phyloP scores from a whole-genome alignment of 208 protist species.

The Herpetomonas samuelpessoai region DNA sequence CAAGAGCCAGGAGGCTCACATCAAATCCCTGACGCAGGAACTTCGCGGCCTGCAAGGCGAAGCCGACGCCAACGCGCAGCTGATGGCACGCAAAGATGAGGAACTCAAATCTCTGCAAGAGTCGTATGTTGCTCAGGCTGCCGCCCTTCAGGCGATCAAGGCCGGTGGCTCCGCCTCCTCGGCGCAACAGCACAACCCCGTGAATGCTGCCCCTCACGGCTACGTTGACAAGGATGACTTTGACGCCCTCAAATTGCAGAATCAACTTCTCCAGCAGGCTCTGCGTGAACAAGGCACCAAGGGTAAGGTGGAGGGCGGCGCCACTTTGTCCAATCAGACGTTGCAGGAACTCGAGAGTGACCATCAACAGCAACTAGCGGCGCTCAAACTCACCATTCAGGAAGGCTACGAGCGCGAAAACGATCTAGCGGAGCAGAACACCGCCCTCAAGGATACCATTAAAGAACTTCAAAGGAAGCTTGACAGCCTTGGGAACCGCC shows the following conservation, averaged over 20 bases:
- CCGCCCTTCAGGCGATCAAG: not conserved
- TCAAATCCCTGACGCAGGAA: constrained; percentile 1
- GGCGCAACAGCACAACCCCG: not conserved
- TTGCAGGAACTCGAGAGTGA: constrained; percentile 51
- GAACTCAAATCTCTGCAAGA: constrained; percentile 39
- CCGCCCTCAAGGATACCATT: constrained; percentile 30
- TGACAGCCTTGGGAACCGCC: constrained; percentile 24
- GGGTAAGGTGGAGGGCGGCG: constrained; percentile 22
- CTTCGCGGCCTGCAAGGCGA: constrained; percentile 4
- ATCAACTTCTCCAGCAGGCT: constrained; percentile 52
- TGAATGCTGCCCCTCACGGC: constrained; percentile 10
- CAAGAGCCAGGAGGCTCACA: constrained; percentile 7
- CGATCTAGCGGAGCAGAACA: constrained; percentile 27
- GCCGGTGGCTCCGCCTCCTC: not conserved
- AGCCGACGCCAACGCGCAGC: constrained; percentile 9
- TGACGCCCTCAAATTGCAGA: constrained; percentile 49
- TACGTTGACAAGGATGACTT: constrained; percentile 63
- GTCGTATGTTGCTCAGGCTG: constrained; percentile 12
- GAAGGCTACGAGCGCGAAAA: constrained; percentile 45
- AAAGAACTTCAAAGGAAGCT: constrained; percentile 34
- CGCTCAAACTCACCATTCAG: constrained; percentile 55
- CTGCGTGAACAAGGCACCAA: constrained; percentile 35
- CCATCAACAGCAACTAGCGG: constrained; percentile 64
- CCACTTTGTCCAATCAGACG: constrained; percentile 29
- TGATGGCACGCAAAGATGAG: constrained; percentile 28